Evolutionary conservation across 2,329 filamentous ascomycete genomes (phyloP), one percentile per base, ranked within the genome.

Genomic region (Alternaria conjuncta): DNA sequence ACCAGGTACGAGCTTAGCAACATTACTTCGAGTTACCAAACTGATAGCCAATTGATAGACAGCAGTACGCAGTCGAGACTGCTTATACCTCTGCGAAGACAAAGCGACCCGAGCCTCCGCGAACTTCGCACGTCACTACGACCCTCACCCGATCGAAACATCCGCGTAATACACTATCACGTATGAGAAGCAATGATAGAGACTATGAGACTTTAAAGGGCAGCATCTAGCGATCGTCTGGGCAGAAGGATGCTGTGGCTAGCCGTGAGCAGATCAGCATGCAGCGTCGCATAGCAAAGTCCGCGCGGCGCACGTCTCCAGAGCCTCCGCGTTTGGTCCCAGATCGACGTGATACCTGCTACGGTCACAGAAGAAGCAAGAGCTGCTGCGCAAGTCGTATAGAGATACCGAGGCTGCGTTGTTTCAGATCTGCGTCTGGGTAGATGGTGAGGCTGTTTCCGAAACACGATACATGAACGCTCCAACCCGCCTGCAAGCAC

Each of bases 401-500:
- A 43, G 23, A 28, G 53, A 23, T 32, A 21, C 20, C 23, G 43
- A 47, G 68, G 68, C 63, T 60, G 57, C 44, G 53, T 67, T 72
- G 73, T 77, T 77, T 77, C 74, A 74, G 64, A 59, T 41, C 46
- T 53, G 50, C 59, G 68, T 72, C 68, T 71, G 68, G 69, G 68
- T 66, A 70, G 59, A 67, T 71, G 60, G 67, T 67, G 63, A 73
- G 61, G 70, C 61, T 71, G 60, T 23, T 63, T 56, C 59, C 66
- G 69, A 74, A 75, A 74, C 72, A 67, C 30, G 32, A 57, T 63
- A 53, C 26, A 46, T 55, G 15, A 59, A 60, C 64, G 43, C 41
- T 41, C 28, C 49, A 12, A 41, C 20, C 30, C 13, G 10, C 66
- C 15, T 63, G 57, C 41, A 43, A 53, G 63, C 69, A 54, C 15